phyloP scores from a whole-genome alignment of 345 rosid species.

The Populus ilicifolia region DNA sequence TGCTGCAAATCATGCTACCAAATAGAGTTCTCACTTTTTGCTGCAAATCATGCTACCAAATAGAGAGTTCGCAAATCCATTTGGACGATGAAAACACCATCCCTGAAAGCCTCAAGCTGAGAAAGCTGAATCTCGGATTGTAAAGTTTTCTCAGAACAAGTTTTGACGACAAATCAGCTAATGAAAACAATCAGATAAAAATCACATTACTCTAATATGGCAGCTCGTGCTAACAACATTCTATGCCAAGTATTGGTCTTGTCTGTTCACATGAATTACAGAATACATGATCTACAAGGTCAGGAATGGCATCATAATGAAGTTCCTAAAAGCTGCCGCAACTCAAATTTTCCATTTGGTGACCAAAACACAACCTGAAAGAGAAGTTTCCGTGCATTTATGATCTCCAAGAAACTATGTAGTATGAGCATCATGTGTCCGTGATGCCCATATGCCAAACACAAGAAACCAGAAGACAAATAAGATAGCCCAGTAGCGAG shows the following conservation, averaged over 20 bases:
- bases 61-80: neutral
- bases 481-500: conserved; percentile 94
- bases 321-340: neutral
- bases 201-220: neutral
- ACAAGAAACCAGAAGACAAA: conserved; percentile 98
- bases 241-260: neutral
- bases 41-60: neutral
- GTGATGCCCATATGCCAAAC: conserved; percentile 93
- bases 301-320: neutral
- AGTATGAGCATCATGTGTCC: conserved; percentile 55
- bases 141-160: neutral
- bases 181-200: neutral
- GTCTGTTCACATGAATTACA: neutral
- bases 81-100: neutral
- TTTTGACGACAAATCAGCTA: neutral
- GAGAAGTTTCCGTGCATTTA: neutral
- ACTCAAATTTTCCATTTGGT: neutral
- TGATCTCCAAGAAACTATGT: conserved; percentile 2
- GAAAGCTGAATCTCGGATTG: neutral
- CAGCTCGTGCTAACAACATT: neutral
- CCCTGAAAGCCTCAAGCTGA: neutral
- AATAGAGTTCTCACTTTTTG: neutral
- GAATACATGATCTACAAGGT: neutral
- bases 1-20: neutral
- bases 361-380: neutral